Conservation (phyloP, 2,329 filamentous ascomycete species). For the Hymenoscyphus fraxineus region DNA sequence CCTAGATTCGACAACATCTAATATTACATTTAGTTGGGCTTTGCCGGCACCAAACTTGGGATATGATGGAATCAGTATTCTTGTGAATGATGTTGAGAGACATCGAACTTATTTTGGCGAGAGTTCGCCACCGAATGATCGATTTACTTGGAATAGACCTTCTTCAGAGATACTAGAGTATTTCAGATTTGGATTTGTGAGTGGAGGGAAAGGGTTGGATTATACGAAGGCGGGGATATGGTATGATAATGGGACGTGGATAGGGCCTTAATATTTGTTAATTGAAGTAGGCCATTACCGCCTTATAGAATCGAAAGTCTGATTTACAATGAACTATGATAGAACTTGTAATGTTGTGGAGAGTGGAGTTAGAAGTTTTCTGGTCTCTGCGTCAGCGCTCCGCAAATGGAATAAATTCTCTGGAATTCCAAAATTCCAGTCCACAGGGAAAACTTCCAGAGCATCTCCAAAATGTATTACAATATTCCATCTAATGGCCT, state of each 20-base stretch:
- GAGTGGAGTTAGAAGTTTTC: too few relatives aligned
- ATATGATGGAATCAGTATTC: constrained; percentile 74
- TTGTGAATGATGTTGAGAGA: constrained; percentile 83
- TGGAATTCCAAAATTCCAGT: too few relatives aligned
- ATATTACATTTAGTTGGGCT: constrained; percentile 37
- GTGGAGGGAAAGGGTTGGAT: constrained; percentile 60
- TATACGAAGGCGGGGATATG: constrained; percentile 74
- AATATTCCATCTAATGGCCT: too few relatives aligned
- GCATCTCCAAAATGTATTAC: too few relatives aligned
- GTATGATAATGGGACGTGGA: constrained; percentile 62
- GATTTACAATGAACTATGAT: not conserved
- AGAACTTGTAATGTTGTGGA: not conserved
- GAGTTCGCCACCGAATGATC: constrained; percentile 37
- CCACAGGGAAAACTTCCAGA: too few relatives aligned
- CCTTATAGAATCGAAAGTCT: not conserved
- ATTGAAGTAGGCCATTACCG: not conserved
- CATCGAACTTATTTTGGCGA: constrained; percentile 66
- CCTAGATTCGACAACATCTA: not conserved
- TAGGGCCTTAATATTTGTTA: constrained; percentile 16
- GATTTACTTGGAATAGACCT: constrained; percentile 57
- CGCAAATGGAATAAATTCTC: too few relatives aligned
- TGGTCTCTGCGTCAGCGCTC: too few relatives aligned
- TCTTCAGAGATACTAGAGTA: constrained; percentile 57
- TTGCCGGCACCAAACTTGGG: constrained; percentile 71
- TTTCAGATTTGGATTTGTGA: constrained; percentile 73